phyloP scores from a whole-genome alignment of 2,329 filamentous ascomycete species.

The Fusarium paranaense region DNA sequence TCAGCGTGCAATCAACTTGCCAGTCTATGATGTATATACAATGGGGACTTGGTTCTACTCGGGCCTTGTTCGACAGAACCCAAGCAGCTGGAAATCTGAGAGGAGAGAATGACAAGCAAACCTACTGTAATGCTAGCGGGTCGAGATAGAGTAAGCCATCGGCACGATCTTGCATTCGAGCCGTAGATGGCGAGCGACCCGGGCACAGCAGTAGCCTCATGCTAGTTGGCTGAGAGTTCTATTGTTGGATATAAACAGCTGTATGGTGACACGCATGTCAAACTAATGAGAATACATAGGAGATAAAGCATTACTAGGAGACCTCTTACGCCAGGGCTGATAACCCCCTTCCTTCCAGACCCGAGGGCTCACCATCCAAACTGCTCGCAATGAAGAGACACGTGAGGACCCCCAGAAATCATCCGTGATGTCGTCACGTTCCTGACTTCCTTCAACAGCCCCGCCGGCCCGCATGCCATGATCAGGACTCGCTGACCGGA shows the following conservation, averaged over 20 bases:
- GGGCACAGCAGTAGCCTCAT: background rate
- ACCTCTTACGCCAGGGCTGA: background rate
- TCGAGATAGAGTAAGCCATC: background rate
- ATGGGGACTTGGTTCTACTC: conserved; percentile 52
- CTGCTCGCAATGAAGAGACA: background rate
- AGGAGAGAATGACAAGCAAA: background rate
- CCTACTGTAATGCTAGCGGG: background rate
- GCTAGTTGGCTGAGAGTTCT: background rate
- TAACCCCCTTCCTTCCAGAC: background rate
- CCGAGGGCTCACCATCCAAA: background rate
- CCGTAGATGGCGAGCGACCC: background rate
- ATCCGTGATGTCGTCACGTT: background rate
- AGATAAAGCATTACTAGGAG: background rate
- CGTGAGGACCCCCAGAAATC: background rate
- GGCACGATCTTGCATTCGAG: background rate
- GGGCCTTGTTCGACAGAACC: conserved; percentile 37
- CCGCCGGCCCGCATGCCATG: background rate
- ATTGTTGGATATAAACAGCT: background rate
- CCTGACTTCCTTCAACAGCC: background rate
- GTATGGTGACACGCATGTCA: background rate
- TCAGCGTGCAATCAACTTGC: conserved; percentile 43
- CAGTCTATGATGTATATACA: conserved; percentile 52
- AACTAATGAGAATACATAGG: background rate
- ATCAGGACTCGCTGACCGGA: background rate
- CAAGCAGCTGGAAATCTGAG: conserved; percentile 3